Conservation (phyloP, 805 yeast genomes). For the Yarrowia keelungensis region DNA sequence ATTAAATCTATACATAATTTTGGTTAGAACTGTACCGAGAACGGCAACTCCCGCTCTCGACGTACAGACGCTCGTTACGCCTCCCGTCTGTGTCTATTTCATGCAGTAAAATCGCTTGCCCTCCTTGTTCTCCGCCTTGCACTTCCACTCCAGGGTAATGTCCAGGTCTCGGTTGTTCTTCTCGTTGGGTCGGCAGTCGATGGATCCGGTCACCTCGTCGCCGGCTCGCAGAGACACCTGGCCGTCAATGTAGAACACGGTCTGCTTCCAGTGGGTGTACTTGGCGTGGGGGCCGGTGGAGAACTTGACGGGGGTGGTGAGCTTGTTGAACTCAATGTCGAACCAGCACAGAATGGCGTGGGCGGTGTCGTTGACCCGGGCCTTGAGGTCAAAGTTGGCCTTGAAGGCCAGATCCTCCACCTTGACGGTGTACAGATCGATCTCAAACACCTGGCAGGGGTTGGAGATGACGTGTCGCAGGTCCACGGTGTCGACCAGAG, state of each 20-base stretch:
- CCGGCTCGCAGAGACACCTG: slow-evolving; percentile 79
- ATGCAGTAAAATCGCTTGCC: slow-evolving; percentile 38
- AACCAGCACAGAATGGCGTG: slow-evolving; percentile 96
- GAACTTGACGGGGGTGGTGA: slow-evolving; percentile 63
- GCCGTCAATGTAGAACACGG: slow-evolving; percentile 87
- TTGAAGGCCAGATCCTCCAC: slow-evolving; percentile 82
- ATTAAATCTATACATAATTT: slow-evolving; percentile 9
- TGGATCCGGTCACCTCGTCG: slow-evolving; percentile 72
- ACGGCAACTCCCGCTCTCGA: too few relatives aligned
- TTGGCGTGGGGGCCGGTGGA: slow-evolving; percentile 94
- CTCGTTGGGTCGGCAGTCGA: slow-evolving; percentile 78
- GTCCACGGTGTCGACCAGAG: slow-evolving; percentile 94
- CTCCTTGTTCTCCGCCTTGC: slow-evolving; percentile 52
- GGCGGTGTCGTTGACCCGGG: slow-evolving; percentile 77
- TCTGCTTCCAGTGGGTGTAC: slow-evolving; percentile 99
- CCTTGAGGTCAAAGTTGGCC: slow-evolving; percentile 70
- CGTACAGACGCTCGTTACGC: neutral
- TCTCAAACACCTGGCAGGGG: slow-evolving; percentile 70
- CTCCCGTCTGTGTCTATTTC: slow-evolving; percentile 7
- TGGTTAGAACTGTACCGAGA: neutral
- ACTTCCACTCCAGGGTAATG: slow-evolving; percentile 67
- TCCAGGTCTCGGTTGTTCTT: slow-evolving; percentile 89
- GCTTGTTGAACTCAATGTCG: slow-evolving; percentile 81
- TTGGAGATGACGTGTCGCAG: slow-evolving; percentile 77
- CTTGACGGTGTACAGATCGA: slow-evolving; percentile 88